Percentiles rank a stretch among this genome's conserved stretches.
Evolutionary conservation across 345 rosid species (phyloP).

Genomic region (Microthlaspi erraticum): DNA sequence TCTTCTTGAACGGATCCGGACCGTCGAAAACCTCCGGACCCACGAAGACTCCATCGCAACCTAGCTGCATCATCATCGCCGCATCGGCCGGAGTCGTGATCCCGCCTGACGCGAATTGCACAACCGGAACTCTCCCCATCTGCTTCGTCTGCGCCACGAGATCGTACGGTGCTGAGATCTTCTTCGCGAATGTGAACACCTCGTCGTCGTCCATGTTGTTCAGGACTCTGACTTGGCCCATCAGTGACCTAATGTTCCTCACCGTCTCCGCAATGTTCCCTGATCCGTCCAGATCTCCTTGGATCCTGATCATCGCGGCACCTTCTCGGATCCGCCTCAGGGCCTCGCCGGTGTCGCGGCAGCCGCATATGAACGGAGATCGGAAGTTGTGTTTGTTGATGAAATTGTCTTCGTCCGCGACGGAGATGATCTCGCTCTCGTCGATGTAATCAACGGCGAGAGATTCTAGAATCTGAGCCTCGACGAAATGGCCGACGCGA

Average conservation of each 20-base stretch:
- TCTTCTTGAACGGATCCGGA: slow-evolving; percentile 54
- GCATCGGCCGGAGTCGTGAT: slow-evolving; percentile 66
- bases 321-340: slow-evolving; percentile 61
- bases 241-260: slow-evolving; percentile 56
- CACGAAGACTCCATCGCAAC: slow-evolving; percentile 68
- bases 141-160: slow-evolving; percentile 69
- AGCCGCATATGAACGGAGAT: slow-evolving; percentile 57
- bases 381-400: slow-evolving; percentile 59
- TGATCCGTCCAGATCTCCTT: slow-evolving; percentile 44
- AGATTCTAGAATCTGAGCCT: slow-evolving; percentile 71
- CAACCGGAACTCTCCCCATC: slow-evolving; percentile 66
- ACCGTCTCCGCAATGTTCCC: slow-evolving; percentile 49
- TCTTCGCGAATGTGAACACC: slow-evolving; percentile 59
- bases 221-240: slow-evolving; percentile 51
- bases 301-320: slow-evolving; percentile 55
- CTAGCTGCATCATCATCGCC: slow-evolving; percentile 74
- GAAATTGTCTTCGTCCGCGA: slow-evolving; percentile 59
- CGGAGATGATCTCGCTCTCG: slow-evolving; percentile 60
- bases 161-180: slow-evolving; percentile 62
- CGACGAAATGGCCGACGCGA: slow-evolving; percentile 70
- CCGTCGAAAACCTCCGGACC: slow-evolving; percentile 56
- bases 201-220: slow-evolving; percentile 59
- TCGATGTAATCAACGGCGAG: slow-evolving; percentile 61
- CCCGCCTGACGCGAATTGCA: slow-evolving; percentile 68
- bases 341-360: slow-evolving; percentile 51